These are phyloP conservation scores for Exophiala dermatitidis DNA, from an alignment of 2,329 filamentous ascomycete species.

Conservation along the genomic window DNA sequence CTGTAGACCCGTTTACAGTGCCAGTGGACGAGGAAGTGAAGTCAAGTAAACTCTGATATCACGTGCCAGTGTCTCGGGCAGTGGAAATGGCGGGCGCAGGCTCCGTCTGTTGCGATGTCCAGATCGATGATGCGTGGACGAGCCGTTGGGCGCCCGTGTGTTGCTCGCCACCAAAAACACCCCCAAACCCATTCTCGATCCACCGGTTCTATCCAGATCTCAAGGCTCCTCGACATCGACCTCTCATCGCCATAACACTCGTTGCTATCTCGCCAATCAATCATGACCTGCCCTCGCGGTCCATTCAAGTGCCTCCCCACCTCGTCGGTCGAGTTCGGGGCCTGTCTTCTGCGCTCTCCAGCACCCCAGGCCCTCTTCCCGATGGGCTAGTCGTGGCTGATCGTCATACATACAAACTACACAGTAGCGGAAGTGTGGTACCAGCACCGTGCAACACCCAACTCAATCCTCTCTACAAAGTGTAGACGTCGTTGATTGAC, in stretches of 20 bases:
- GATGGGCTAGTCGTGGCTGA: background rate
- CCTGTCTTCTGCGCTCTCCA: background rate
- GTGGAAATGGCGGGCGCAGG: background rate
- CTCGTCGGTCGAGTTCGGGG: background rate
- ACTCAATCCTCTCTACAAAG: constrained; percentile 6
- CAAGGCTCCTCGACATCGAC: constrained; percentile 8
- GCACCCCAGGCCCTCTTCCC: background rate
- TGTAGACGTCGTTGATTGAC: constrained; percentile 22
- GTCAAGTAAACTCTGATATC: background rate
- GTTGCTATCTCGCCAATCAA: background rate
- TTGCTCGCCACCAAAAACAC: too few species aligned
- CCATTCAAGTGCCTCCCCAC: too few species aligned
- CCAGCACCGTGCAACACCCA: background rate
- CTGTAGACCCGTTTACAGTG: background rate
- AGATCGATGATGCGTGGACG: constrained; percentile 1
- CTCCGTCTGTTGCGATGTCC: background rate
- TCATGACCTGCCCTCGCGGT: background rate
- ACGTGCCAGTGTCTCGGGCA: background rate
- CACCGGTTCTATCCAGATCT: constrained; percentile 11
- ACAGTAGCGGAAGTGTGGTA: background rate
- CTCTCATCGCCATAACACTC: constrained; percentile 4
- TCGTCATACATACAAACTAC: background rate
- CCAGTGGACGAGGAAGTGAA: background rate
- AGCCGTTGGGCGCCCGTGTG: background rate
- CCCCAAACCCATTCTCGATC: constrained; percentile 9